These are phyloP conservation scores for Cercis canadensis DNA, from an alignment of 306 rosid species.

Conservation along the genomic window DNA sequence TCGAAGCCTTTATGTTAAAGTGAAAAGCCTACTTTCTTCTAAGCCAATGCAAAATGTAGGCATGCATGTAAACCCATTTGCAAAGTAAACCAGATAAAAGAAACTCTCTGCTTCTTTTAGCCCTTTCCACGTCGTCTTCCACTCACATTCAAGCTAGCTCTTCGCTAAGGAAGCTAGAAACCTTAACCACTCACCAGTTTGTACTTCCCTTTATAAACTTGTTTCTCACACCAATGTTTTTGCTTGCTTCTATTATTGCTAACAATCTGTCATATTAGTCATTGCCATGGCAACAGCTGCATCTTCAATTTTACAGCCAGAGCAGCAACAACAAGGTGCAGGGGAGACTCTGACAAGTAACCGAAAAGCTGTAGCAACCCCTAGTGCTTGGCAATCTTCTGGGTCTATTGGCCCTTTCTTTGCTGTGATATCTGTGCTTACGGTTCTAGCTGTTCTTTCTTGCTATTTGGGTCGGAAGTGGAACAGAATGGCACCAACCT, in stretches of 20 bases:
- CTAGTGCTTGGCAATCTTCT: slow-evolving; percentile 51
- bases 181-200: neutral
- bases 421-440: slow-evolving; percentile 66
- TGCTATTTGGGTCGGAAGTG: slow-evolving; percentile 60
- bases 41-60: slow-evolving; percentile 1
- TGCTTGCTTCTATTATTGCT: neutral
- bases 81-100: slow-evolving; percentile 25
- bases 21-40: slow-evolving; percentile 28
- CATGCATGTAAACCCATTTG: slow-evolving; percentile 34
- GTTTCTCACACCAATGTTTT: neutral
- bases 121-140: slow-evolving; percentile 63
- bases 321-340: slow-evolving; percentile 42
- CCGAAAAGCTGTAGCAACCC: slow-evolving; percentile 31
- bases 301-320: slow-evolving; percentile 28
- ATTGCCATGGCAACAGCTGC: slow-evolving; percentile 47
- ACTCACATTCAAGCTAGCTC: slow-evolving; percentile 37
- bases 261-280: neutral
- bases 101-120: slow-evolving; percentile 17
- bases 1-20: neutral
- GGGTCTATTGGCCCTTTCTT: slow-evolving; percentile 79
- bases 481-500: slow-evolving; percentile 43
- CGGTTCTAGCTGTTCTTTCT: slow-evolving; percentile 56
- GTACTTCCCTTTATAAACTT: slow-evolving; percentile 14
- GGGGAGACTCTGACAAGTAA: slow-evolving; percentile 32
- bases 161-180: slow-evolving; percentile 33